Evolutionary conservation across 2,329 filamentous ascomycete genomes (phyloP).

Genomic region (Penicillium sp.): DNA sequence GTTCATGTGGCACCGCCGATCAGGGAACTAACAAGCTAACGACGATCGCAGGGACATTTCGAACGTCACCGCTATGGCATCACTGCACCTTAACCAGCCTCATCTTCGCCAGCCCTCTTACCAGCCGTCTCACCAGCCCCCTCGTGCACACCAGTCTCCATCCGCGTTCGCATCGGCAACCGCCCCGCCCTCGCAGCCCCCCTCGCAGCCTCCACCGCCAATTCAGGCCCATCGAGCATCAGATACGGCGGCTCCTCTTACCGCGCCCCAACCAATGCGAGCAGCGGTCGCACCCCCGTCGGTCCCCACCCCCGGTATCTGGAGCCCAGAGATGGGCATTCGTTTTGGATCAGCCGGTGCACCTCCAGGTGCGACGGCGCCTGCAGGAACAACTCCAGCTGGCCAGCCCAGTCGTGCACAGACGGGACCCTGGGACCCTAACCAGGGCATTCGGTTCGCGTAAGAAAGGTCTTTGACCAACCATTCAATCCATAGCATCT

Average conservation of each 20-base stretch:
- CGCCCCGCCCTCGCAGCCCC: constrained; percentile 35
- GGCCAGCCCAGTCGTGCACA: constrained; percentile 15
- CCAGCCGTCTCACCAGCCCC: constrained; percentile 37
- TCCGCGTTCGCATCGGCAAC: constrained; percentile 29
- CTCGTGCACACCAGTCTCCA: constrained; percentile 26
- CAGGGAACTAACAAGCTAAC: constrained; percentile 3
- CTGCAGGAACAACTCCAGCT: constrained; percentile 21
- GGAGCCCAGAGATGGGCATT: constrained; percentile 79
- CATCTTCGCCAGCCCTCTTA: constrained; percentile 31
- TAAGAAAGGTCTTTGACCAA: constrained; percentile 11
- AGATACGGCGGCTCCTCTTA: constrained; percentile 37
- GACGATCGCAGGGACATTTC: constrained; percentile 51
- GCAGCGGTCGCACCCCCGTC: constrained; percentile 51
- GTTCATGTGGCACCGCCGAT: constrained; percentile 26
- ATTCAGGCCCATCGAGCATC: constrained; percentile 40
- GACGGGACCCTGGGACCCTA: constrained; percentile 59
- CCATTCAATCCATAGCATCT: neutral
- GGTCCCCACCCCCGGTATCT: constrained; percentile 58
- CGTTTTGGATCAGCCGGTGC: constrained; percentile 60
- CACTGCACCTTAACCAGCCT: constrained; percentile 49
- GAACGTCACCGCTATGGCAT: constrained; percentile 55
- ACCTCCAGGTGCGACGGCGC: constrained; percentile 26
- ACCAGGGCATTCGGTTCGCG: constrained; percentile 56
- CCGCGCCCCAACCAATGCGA: constrained; percentile 49
- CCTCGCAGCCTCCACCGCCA: constrained; percentile 44